Base-by-base conservation (phyloP, 2,329 filamentous ascomycete genomes). In the Cladosporium cucumerinum region DNA sequence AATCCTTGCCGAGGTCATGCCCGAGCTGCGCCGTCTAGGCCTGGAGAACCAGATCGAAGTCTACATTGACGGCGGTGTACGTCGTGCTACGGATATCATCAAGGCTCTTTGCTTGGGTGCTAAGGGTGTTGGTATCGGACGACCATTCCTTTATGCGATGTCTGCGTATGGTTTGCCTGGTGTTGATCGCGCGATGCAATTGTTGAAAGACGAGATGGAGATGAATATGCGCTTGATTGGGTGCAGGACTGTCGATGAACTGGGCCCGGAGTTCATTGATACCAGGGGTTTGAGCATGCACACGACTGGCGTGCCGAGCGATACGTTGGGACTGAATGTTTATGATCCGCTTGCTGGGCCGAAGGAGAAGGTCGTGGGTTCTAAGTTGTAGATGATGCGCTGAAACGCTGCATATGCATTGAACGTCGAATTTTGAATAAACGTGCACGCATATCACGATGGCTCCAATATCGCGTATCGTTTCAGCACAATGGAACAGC, bases 161-260 rank as follows among this genome's bases (percentile, higher is more conserved):
- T 91, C 89, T 68, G 87, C 92, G 11, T 98, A 98, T 73, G 95
- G 95, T 1, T 80, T 92, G 66, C 84, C 89, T 2, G 95, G 95
- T 68, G 94, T 98, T 23, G 91, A 96, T 74, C 86, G 92, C 36
- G 95, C 95, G 34, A 97, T 98, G 90, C 90, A 93, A 68, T 65
- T 78, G 65, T 65, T 77, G 59, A 76, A 75, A 81, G 95, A 98
- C 74, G 95, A 99, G 84, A 91, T 99, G 86, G 93, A 96, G 81
- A 98, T 98, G 94, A 95, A 94, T 75, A 98, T 99, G 95, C 87
- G 95, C 7, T 81, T 99, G 68, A 92, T 99, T 71, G 95, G 95
- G 11, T 91, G 88, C 66, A 86, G 84, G 23, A 88, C 80, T 66
- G 78, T 99, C 34, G 87, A 87, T 39, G 88, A 99, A 71, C 80